Evolutionary conservation across 2,329 filamentous ascomycete genomes (phyloP), one percentile per base, ranked within the genome.

Genomic region (Arthroderma sp.): DNA sequence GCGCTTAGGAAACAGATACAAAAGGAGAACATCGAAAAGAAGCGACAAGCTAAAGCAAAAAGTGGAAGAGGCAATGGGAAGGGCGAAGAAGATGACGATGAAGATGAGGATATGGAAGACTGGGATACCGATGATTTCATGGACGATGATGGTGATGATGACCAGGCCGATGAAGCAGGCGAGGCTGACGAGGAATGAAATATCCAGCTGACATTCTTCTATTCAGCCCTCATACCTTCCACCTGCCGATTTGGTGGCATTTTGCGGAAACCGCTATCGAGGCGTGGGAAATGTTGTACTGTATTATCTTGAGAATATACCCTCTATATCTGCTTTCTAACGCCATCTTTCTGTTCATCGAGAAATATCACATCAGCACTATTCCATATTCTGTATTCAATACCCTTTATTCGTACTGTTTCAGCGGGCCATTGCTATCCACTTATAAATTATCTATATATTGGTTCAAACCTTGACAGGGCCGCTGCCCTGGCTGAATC

Each of bases 11-110:
- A 78, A 66, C 81, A 81, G 60, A 74, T 86, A 55, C 91, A 98
- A 61, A 87, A 77, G 62, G 87, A 84, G 53, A 96, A 96, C 55
- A 77, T 98, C 1, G 87, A 94, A 66, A 82, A 74, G 66, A 96
- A 95, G 70, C 77, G 74, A 63, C 78, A 81, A 58, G 73, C 75
- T 44, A 77, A 71, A 51, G 73, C 63, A n/a, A 68, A 68, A 51
- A 68, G 66, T 27, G 65, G 60, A 36, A 60, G 64, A 46, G 58
- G 62, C 32, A 67, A 64, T 49, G 59, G 71, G 46, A 62, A 68
- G 33, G 66, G 64, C 2, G 63, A 64, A 5, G 63, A 66, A 10
- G 58, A 57, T n/a, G 68, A 68, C 9, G 68, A 67, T 36, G 68
- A 65, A 2, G 70, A 71, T 10, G 70, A 72, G 49, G 72, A 73